These are phyloP conservation scores for Citrullus mucosospermus DNA, from an alignment of 306 rosid species.

Conservation along the genomic window DNA sequence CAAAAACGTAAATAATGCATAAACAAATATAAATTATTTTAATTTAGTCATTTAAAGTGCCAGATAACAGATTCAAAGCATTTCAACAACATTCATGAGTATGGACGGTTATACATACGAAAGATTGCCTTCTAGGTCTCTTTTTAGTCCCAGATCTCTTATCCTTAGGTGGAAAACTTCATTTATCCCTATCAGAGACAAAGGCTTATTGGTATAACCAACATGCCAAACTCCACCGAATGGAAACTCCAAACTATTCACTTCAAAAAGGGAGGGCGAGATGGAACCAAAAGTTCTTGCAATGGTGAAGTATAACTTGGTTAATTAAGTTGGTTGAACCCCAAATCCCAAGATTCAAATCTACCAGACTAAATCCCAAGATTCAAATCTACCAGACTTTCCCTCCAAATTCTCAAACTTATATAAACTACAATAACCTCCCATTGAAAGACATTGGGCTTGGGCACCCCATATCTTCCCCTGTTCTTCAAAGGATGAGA, in stretches of 20 bases:
- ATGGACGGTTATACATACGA: too few species aligned
- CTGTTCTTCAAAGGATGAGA: not conserved
- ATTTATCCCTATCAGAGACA: not conserved
- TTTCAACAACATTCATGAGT: too few species aligned
- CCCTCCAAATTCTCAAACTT: conserved; percentile 5
- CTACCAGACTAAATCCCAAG: not conserved
- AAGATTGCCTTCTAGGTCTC: too few species aligned
- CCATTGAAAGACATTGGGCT: not conserved
- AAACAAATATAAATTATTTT: too few species aligned
- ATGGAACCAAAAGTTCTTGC: not conserved
- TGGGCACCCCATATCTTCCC: not conserved
- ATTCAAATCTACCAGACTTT: conserved; percentile 3
- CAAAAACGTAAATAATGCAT: too few species aligned
- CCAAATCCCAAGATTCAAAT: not conserved
- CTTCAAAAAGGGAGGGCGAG: not conserved
- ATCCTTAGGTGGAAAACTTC: too few species aligned
- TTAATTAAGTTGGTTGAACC: not conserved
- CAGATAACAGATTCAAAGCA: too few species aligned
- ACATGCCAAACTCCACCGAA: conserved; percentile 3
- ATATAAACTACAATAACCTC: not conserved
- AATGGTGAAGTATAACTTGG: not conserved
- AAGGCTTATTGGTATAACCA: not conserved
- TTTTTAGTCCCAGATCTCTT: too few species aligned
- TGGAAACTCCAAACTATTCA: not conserved
- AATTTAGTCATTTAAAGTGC: too few species aligned